Evolutionary conservation across 768 basidiomycete genomes (phyloP), one percentile per base, ranked within the genome.

Genomic region (Pisolithus marmoratus): DNA sequence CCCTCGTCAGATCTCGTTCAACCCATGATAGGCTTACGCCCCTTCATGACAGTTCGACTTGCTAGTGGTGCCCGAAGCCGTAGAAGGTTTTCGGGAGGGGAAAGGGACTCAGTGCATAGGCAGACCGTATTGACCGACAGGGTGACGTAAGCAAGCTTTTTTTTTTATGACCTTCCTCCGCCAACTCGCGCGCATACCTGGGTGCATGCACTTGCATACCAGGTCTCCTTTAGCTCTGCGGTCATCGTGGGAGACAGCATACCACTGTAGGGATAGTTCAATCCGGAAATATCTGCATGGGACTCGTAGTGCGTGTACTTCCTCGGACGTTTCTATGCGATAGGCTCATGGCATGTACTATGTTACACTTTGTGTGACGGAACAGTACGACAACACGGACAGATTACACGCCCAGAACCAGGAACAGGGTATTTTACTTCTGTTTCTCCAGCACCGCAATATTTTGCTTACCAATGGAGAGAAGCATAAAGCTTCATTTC

Each of bases 1-100:
- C 0, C 94, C 92, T 2, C 71, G 7, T 91, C 88, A 0, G 94
- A 94, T 2, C 78, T 97, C 43, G 87, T 95, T 58, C 94, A 97
- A 63, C 95, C 94, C 1, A 65, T 94, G 40, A 90, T 95, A 59
- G 90, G 91, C 81, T 54, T 38, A 38, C 53, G 63, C 49, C 54
- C 14, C 12, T 20, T 5, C n/a, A 15, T 29, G 20, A 6, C 17
- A 8, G 8, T 12, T n/a, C n/a, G n/a, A n/a, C n/a, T n/a, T n/a
- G n/a, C n/a, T n/a, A n/a, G n/a, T n/a, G n/a, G n/a, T n/a, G n/a
- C n/a, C n/a, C n/a, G n/a, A n/a, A n/a, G n/a, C n/a, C n/a, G n/a
- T n/a, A n/a, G n/a, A n/a, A n/a, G n/a, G n/a, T n/a, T n/a, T n/a
- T n/a, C n/a, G n/a, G n/a, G n/a, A n/a, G n/a, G n/a, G n/a, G 11